Conservation (phyloP, 177 flowering plant genomes). For the Vitis hybrid region DNA sequence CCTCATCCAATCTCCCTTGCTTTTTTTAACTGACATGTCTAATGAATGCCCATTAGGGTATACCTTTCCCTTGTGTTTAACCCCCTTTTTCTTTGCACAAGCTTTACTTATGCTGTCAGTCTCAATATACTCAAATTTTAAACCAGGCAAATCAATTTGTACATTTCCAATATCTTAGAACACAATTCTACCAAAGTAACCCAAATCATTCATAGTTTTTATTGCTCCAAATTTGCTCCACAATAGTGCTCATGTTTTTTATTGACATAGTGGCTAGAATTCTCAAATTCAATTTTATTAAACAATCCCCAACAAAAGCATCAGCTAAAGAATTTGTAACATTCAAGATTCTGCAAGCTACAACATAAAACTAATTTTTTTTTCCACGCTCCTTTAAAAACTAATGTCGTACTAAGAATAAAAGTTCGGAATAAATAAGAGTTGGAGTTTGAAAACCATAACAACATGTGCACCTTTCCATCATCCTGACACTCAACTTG, state of each 20-base stretch:
- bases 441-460: slow-evolving; percentile 39
- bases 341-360: slow-evolving; percentile 60
- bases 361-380: slow-evolving; percentile 30
- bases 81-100: slow-evolving; percentile 34
- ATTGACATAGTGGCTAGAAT: slow-evolving; percentile 47
- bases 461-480: slow-evolving; percentile 32
- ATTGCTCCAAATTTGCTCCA: slow-evolving; percentile 66
- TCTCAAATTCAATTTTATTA: slow-evolving; percentile 50
- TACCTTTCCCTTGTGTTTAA: slow-evolving; percentile 25
- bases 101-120: slow-evolving; percentile 28
- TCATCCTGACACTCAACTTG: slow-evolving; percentile 32
- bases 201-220: slow-evolving; percentile 30
- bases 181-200: slow-evolving; percentile 43
- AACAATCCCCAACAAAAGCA: slow-evolving; percentile 66
- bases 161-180: slow-evolving; percentile 18
- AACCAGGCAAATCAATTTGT: slow-evolving; percentile 15
- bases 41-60: slow-evolving; percentile 48
- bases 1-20: slow-evolving; percentile 5
- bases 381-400: slow-evolving; percentile 77
- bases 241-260: slow-evolving; percentile 29
- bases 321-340: slow-evolving; percentile 22
- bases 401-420: slow-evolving; percentile 37
- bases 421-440: slow-evolving; percentile 15
- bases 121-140: slow-evolving; percentile 54
- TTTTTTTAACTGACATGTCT: slow-evolving; percentile 42